phyloP scores from a whole-genome alignment of 2,329 filamentous ascomycete genomes.

The Trichoderma lentiforme region DNA sequence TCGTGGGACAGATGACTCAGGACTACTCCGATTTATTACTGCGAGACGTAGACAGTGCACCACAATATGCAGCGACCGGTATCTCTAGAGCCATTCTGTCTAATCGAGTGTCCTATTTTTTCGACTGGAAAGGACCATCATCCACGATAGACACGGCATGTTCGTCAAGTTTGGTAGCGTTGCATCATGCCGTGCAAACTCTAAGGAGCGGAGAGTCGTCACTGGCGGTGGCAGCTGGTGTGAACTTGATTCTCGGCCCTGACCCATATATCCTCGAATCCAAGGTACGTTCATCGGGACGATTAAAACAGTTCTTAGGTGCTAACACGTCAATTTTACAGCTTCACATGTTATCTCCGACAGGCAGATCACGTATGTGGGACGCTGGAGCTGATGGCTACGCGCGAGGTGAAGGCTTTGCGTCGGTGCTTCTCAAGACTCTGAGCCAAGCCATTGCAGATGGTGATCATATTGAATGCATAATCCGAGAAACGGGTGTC shows the following conservation, averaged over 20 bases:
- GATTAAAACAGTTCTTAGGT: neutral
- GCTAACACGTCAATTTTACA: neutral
- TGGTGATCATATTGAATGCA: neutral
- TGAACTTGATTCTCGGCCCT: neutral
- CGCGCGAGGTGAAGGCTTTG: neutral
- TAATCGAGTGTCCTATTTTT: neutral
- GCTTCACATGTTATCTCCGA: slow-evolving; percentile 34
- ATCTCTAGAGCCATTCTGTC: neutral
- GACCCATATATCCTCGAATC: neutral
- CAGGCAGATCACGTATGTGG: slow-evolving; percentile 32
- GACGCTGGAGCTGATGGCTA: slow-evolving; percentile 7
- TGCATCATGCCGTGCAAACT: neutral
- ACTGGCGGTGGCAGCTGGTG: neutral
- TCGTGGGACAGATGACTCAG: neutral
- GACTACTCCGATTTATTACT: neutral
- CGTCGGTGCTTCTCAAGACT: neutral
- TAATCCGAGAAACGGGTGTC: neutral
- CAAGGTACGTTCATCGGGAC: neutral
- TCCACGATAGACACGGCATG: neutral
- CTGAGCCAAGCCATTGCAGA: neutral
- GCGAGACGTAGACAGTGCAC: neutral
- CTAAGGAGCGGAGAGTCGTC: neutral
- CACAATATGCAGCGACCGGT: neutral
- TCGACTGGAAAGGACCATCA: neutral
- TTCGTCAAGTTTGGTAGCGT: neutral